Base-by-base conservation (phyloP, 2,329 filamentous ascomycete species). In the Teratosphaeria pseudoeucalypti region DNA sequence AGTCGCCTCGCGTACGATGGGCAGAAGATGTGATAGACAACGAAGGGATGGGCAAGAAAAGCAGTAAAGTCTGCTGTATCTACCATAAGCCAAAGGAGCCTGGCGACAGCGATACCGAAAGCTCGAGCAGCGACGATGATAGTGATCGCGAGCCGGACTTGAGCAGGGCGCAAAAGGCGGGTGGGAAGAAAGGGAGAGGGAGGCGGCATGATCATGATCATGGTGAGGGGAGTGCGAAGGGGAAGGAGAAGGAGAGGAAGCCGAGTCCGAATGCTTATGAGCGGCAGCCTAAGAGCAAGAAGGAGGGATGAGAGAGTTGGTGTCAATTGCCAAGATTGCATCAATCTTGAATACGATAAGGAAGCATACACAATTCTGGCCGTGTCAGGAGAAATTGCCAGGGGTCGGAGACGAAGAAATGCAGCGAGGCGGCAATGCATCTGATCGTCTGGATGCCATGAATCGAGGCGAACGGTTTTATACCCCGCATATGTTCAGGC, bases 31-130 rank as follows among this genome's bases (percentile, higher is more conserved):
- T 96, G 6, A 81, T 99, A 2, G 92, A 99, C 75, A 99, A 99
- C 70, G 94, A 99, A 75, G 90, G 90, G 3, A 82, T 97, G 73
- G 91, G 91, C 7, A 89, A 89, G 75, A 99, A 97, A 78, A 92
- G 85, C 64, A 95, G 90, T 19, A 99, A 99, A 84, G 94, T 97
- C n/a, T 99, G 94, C 81, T 99, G 94, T 74, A 99, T 99, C 74
- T 99, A 96, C 77, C 92, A 96, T 77, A 88, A 88, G 62, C 86
- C 90, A 6, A 88, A 87, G 66, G 83, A 81, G 11, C 85, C 90
- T 3, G 90, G 88, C 72, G 92, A 97, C 73, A 94, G 89, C 34
- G 91, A 87, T 65, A 84, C 85, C 65, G 78, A 78, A 56, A 84
- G 82, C 2, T 82, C 79, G 14, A 81, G 79, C 26, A 85, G 84